Evolutionary conservation across 2,329 filamentous ascomycete genomes (phyloP), one percentile per base, ranked within the genome.

Genomic region (Elsinoe australis): DNA sequence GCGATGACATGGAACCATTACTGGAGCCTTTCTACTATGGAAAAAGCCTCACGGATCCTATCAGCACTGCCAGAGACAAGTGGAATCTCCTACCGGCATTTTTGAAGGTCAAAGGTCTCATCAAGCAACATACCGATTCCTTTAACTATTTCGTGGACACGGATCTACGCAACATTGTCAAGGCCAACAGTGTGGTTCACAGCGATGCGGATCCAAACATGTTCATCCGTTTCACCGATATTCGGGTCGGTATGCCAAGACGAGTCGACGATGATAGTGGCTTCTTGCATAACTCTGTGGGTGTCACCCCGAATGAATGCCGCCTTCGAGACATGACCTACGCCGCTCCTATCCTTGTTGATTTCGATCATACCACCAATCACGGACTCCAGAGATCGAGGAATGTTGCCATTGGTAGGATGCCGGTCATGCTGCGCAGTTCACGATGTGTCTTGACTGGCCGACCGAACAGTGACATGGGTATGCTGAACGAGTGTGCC

Each of bases 61-160:
- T 85, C 59, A 74, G 82, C 52, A 84, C 81, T 1, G 80, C 79
- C 21, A 70, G 68, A 53, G 92, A 98, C 71, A 98, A 98, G 74
- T 95, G 90, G 79, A 95, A 96, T 64, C 74, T 98, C 33, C 71
- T 98, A 21, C 94, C 92, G 0, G 92, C 92, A n/a, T 98, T 98
- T 66, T 72, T 98, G 51, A 95, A 95, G 67, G 89, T 95, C 59
- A 98, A 98, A 68, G 89, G 89, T 50, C 73, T 95, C 50, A 89
- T 95, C 47, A 95, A 95, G 67, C 90, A 96, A 72, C 89, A 95
- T 66, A 90, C 95, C 62, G 94, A 98, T 71, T 96, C 92, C 18
- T 98, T 94, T 75, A 95, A 98, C 69, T 95, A 92, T 69, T 96
- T 98, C 59, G 85, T 95, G 56, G 87, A 98, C 58, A 85, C 94